Percentiles rank a stretch among this genome's conserved stretches.
Conservation (phyloP, 2,329 filamentous ascomycete genomes). For the Sarocladium kiliense region DNA sequence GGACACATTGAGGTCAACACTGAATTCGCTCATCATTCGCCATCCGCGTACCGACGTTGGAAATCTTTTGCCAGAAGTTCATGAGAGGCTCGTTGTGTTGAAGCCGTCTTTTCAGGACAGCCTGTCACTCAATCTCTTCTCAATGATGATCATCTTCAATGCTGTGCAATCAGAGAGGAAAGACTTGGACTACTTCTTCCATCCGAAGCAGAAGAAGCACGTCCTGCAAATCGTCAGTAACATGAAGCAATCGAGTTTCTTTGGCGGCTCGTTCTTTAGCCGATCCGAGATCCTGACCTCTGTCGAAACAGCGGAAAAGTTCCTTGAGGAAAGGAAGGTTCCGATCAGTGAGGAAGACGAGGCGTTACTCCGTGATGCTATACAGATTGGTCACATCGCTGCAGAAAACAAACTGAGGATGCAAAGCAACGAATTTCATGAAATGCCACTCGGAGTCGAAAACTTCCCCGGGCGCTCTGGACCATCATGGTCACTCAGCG, state of each 20-base stretch:
- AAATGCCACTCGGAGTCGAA: constrained; percentile 69
- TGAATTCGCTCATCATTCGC: constrained; percentile 78
- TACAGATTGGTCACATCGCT: constrained; percentile 58
- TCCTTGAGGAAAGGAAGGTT: constrained; percentile 58
- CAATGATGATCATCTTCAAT: constrained; percentile 79
- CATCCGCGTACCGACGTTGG: constrained; percentile 70
- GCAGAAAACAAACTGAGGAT: constrained; percentile 57
- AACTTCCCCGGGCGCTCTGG: constrained; percentile 59
- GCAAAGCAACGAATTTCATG: constrained; percentile 64
- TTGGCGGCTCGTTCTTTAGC: constrained; percentile 73
- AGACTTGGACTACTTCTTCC: constrained; percentile 86
- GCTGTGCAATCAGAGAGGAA: constrained; percentile 80
- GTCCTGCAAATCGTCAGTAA: constrained; percentile 70
- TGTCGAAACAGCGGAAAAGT: constrained; percentile 61
- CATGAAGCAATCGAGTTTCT: constrained; percentile 78
- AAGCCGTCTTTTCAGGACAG: constrained; percentile 83
- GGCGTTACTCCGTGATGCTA: constrained; percentile 54
- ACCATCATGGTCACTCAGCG: constrained; percentile 63
- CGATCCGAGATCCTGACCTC: constrained; percentile 56
- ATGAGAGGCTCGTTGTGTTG: constrained; percentile 66
- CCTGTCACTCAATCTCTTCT: constrained; percentile 76
- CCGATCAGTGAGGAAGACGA: constrained; percentile 57
- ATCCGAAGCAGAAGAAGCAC: constrained; percentile 63
- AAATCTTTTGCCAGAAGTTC: constrained; percentile 63
- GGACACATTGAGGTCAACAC: constrained; percentile 59